phyloP scores from a whole-genome alignment of 371 early-diverging fungal genomes.

The Apophysomyces trapeziformis region DNA sequence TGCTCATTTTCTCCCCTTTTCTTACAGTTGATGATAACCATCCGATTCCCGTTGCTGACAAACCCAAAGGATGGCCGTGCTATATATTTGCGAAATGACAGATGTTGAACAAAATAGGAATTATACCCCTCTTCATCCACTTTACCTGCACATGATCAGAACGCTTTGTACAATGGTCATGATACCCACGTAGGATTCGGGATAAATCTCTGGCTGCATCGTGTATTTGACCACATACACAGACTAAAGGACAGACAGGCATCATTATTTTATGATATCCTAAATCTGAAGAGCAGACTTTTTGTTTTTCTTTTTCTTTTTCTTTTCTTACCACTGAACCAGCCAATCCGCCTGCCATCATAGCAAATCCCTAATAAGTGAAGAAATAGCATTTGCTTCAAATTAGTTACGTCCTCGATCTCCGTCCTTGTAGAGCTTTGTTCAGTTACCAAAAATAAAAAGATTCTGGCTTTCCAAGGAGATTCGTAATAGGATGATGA shows the following conservation, averaged over 20 bases:
- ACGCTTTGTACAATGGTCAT: conserved; percentile 65
- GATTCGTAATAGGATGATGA: conserved; percentile 42
- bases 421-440: neutral
- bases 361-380: conserved; percentile 59
- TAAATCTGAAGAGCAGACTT: no score
- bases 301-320: neutral
- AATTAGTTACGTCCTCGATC: neutral
- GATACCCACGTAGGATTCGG: conserved; percentile 66
- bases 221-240: conserved; percentile 72
- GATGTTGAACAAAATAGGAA: neutral
- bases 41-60: conserved; percentile 12
- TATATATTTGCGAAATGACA: conserved; percentile 1
- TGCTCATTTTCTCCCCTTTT: neutral
- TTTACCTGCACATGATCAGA: conserved; percentile 70
- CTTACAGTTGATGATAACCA: neutral
- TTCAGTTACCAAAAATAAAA: conserved; percentile 59
- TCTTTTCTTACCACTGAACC: conserved; percentile 64
- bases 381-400: no score
- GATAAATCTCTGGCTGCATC: conserved; percentile 55
- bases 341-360: conserved; percentile 76
- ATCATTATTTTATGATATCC: neutral
- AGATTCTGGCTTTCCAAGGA: conserved; percentile 66
- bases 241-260: conserved; percentile 41
- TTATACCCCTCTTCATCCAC: neutral
- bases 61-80: conserved; percentile 23